A percentile compares a stretch with the other conserved stretches of the same genome.
Conservation (phyloP, 306 rosid species). For the Prunus fruticosa region DNA sequence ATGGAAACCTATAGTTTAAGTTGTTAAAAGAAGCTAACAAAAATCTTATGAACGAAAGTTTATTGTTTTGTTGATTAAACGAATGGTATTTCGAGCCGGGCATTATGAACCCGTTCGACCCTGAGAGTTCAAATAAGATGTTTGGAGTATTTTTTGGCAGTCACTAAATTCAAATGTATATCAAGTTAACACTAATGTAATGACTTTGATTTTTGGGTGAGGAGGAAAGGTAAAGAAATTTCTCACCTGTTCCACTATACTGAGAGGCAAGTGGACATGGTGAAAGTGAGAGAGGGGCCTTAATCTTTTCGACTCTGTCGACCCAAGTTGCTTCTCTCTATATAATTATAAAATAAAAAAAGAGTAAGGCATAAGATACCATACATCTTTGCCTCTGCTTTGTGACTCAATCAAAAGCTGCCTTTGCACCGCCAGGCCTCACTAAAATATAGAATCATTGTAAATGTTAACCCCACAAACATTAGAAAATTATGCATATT, state of each 20-base stretch:
- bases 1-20: not conserved
- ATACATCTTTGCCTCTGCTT: conserved; percentile 9
- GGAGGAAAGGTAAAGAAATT: no score
- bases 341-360: no score
- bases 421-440: conserved; percentile 16
- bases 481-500: not conserved
- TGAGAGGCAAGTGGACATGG: not conserved
- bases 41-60: no score
- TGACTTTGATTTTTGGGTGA: not conserved
- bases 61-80: no score
- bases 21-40: not conserved
- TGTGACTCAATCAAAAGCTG: conserved; percentile 14
- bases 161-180: no score
- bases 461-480: not conserved
- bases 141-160: not conserved
- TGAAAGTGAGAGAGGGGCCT: not conserved
- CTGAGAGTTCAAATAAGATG: not conserved
- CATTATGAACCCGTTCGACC: not conserved
- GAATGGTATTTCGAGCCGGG: not conserved
- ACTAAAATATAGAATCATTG: not conserved
- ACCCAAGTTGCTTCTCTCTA: no score
- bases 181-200: no score
- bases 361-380: not conserved
- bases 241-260: not conserved
- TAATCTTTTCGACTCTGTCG: conserved; percentile 13